Base-by-base conservation (phyloP, 2,329 filamentous ascomycete genomes). In the Dothiorella sarmentorum region DNA sequence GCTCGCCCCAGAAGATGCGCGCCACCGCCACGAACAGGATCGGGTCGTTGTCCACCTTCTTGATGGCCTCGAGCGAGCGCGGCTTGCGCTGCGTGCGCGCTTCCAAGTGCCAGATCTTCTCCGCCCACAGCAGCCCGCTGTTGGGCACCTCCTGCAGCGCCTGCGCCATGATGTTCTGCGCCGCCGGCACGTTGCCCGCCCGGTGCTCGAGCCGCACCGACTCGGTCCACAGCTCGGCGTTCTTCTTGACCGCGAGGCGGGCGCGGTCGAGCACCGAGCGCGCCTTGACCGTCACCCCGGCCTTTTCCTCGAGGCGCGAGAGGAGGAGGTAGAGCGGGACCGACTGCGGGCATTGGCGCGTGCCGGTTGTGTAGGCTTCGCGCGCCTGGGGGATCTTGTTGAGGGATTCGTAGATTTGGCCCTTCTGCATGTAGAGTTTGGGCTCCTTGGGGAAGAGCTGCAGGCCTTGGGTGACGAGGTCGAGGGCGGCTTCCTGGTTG, bases 381-480 rank as follows among this genome's bases (percentile, higher is more conserved):
- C 94, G 85, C 3, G 94, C 94, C 73, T 94, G 89, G 0, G 88
- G 86, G 13, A 88, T 77, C 75, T 91, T 91, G 66, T 84, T 86
- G 45, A 91, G 82, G 42, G 86, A 83, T 69, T 97, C 89, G 79
- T 99, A 99, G 62, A 97, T 94, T 71, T 99, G 94, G 0, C 95
- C 94, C 76, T 99, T 99, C 79, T 96, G 90, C 89, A 97, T 97
- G 88, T 93, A 97, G 22, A 99, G 81, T 75, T 97, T 97, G 55
- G 90, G 82, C 11, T 88, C 85, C 43, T 86, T 84, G 0, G 94
- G 93, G 77, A 96, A 99, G 9, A 90, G 82, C 64, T 92, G 87
- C 33, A 99, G 78, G 1, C 88, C 94, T 70, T 95, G 88, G 61
- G 92, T 90, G 42, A 90, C 90, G 10, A 99, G 85, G 67, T 95